Percentiles rank a stretch among this genome's conserved stretches.
Evolutionary conservation across 2,329 filamentous ascomycete species (phyloP).

Genomic region (Fonsecaea monophora): DNA sequence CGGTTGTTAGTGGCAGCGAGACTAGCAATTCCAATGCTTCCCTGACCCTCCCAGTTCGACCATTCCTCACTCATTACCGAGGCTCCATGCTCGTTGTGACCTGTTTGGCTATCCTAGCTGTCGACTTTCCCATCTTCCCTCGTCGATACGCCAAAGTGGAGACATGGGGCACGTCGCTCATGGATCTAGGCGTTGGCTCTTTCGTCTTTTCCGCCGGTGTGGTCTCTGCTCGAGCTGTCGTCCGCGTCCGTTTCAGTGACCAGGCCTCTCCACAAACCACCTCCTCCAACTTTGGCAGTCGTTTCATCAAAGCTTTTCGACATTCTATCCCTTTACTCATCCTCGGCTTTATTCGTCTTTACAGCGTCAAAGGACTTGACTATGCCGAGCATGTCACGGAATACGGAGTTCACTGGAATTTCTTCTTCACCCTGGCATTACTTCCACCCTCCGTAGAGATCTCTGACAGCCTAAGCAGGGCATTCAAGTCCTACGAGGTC

Average conservation of each 20-base stretch:
- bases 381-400: constrained; percentile 98
- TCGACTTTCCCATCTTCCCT: constrained; percentile 93
- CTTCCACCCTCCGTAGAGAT: constrained; percentile 87
- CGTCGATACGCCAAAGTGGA: constrained; percentile 96
- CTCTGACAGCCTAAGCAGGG: constrained; percentile 69
- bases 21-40: background rate
- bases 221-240: constrained; percentile 77
- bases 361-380: constrained; percentile 90
- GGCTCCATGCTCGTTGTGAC: constrained; percentile 91
- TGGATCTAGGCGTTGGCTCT: constrained; percentile 96
- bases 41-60: constrained; percentile 64
- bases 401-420: constrained; percentile 99
- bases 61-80: constrained; percentile 90
- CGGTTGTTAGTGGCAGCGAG: background rate
- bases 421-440: constrained; percentile 94
- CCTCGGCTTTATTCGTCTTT: constrained; percentile 79
- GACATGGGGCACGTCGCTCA: constrained; percentile 98
- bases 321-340: constrained; percentile 83
- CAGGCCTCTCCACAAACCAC: constrained; percentile 3
- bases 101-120: constrained; percentile 90
- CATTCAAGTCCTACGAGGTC: constrained; percentile 75
- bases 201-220: constrained; percentile 95
- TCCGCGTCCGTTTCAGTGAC: constrained; percentile 46
- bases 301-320: constrained; percentile 71
- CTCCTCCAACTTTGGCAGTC: constrained; percentile 53